These are phyloP conservation scores for Yamadazyma triangularis DNA, from an alignment of 1,139 yeast genomes.

Conservation along the genomic window DNA sequence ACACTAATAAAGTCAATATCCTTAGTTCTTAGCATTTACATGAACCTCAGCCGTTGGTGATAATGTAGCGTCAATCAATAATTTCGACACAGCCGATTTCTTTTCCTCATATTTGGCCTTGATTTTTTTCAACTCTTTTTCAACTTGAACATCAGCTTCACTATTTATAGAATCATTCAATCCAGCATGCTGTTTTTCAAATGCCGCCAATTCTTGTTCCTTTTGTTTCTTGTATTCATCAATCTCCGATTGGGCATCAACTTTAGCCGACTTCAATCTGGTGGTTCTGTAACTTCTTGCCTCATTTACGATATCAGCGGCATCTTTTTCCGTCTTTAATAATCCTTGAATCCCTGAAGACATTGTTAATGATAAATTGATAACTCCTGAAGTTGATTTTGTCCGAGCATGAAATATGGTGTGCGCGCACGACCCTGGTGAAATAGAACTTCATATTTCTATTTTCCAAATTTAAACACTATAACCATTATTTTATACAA, in stretches of 20 bases:
- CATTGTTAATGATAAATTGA: conserved; percentile 16
- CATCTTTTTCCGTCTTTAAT: conserved; percentile 84
- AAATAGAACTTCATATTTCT: no score
- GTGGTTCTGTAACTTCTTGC: conserved; percentile 86
- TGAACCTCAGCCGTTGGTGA: conserved; percentile 80
- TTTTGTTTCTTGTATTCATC: conserved; percentile 80
- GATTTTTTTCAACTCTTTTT: conserved; percentile 57
- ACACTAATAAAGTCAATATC: background rate
- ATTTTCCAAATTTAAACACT: no score
- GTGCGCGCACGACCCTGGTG: no score
- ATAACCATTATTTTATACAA: no score
- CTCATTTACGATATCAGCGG: conserved; percentile 88
- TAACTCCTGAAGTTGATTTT: conserved; percentile 3
- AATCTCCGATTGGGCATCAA: conserved; percentile 88
- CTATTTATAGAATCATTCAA: conserved; percentile 64
- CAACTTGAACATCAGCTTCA: conserved; percentile 64
- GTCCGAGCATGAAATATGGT: background rate
- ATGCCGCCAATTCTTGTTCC: conserved; percentile 74
- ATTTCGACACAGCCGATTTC: conserved; percentile 63
- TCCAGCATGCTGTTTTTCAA: conserved; percentile 66
- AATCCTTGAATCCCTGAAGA: conserved; percentile 37
- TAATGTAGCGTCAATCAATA: conserved; percentile 75
- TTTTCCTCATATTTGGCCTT: conserved; percentile 59
- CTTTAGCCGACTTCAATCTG: conserved; percentile 89
- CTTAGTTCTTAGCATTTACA: conserved; percentile 38